Evolutionary conservation across 441 rosid species (phyloP).

Genomic region (Adansonia madagascariensis): DNA sequence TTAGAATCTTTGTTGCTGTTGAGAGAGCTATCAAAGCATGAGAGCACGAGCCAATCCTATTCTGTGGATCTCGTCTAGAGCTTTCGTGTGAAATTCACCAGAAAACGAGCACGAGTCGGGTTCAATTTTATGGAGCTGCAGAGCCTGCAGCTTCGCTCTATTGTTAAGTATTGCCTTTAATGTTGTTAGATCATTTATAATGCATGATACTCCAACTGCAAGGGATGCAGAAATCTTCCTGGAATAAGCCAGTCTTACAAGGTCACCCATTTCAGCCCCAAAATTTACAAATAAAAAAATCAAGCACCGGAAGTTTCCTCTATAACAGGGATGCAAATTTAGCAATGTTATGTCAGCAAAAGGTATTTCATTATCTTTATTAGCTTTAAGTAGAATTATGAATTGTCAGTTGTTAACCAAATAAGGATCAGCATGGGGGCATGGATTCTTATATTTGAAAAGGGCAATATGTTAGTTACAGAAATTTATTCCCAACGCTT

Average conservation of each 20-base stretch:
- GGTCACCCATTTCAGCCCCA: conserved; percentile 72
- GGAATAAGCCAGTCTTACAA: conserved; percentile 51
- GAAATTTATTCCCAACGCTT: background rate
- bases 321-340: background rate
- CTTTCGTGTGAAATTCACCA: conserved; percentile 60
- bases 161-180: conserved; percentile 68
- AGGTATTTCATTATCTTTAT: background rate
- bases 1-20: background rate
- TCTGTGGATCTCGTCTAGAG: conserved; percentile 59
- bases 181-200: conserved; percentile 49
- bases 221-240: conserved; percentile 58
- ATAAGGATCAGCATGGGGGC: background rate
- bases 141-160: conserved; percentile 57
- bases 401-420: background rate
- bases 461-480: background rate
- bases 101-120: conserved; percentile 58
- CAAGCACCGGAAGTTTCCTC: background rate
- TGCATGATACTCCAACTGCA: conserved; percentile 62
- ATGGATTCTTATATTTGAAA: background rate
- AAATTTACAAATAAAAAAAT: background rate
- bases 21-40: conserved; percentile 42
- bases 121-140: conserved; percentile 58
- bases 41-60: conserved; percentile 64
- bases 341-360: background rate
- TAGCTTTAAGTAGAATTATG: background rate